phyloP scores from a whole-genome alignment of 805 yeast genomes.

The Maudiozyma serrabonitensis region DNA sequence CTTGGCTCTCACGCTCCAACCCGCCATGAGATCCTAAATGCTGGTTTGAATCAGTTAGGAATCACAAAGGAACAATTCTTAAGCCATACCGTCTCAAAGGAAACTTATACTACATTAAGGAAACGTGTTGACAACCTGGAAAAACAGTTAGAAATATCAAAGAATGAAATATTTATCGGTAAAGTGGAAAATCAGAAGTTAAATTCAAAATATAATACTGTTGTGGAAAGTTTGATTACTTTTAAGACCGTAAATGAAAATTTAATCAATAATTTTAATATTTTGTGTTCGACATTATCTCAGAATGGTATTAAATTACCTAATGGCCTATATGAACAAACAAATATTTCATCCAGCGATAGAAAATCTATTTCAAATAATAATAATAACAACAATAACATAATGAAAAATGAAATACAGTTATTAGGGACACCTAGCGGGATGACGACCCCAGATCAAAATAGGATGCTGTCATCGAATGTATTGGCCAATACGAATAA shows the following conservation, averaged over 20 bases:
- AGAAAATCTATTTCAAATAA: not conserved
- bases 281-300: slow-evolving; percentile 39
- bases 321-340: slow-evolving; percentile 19
- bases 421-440: not conserved
- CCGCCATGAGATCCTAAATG: not conserved
- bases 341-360: not conserved
- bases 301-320: slow-evolving; percentile 64
- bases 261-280: slow-evolving; percentile 41
- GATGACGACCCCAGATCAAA: slow-evolving; percentile 2
- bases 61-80: slow-evolving; percentile 11
- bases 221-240: slow-evolving; percentile 51
- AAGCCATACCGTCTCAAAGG: slow-evolving; percentile 20
- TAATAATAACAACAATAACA: not conserved
- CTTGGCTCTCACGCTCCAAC: not conserved
- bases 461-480: not conserved
- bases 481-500: not conserved
- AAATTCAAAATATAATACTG: slow-evolving; percentile 51
- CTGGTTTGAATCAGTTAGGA: not conserved
- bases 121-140: slow-evolving; percentile 28
- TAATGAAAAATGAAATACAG: not conserved
- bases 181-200: slow-evolving; percentile 34
- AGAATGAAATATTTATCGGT: slow-evolving; percentile 17
- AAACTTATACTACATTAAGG: slow-evolving; percentile 24
- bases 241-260: slow-evolving; percentile 50
- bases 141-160: slow-evolving; percentile 17